phyloP scores from a whole-genome alignment of 1,284 basidiomycete species.

The Moesziomyces sp. region DNA sequence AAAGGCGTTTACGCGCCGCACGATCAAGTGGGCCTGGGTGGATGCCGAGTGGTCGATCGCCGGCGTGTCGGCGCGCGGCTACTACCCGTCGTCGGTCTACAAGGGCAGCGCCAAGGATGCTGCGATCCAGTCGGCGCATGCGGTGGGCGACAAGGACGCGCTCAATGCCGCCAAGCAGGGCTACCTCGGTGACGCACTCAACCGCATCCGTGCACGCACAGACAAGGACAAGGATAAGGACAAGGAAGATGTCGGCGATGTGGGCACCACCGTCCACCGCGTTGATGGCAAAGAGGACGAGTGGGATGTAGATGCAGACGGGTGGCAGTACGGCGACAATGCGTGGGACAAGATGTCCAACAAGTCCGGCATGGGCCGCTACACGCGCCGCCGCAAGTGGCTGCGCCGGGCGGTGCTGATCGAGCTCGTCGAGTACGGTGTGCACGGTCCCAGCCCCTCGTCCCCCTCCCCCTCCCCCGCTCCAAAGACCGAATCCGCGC shows the following conservation, averaged over 20 bases:
- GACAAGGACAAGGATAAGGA: neutral
- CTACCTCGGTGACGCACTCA: conserved; percentile 44
- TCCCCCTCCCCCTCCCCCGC: neutral
- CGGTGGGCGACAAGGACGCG: conserved; percentile 33
- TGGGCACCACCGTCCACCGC: conserved; percentile 23
- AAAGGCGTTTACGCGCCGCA: conserved; percentile 57
- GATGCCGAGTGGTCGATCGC: conserved; percentile 69
- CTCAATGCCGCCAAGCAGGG: conserved; percentile 37
- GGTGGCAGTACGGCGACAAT: conserved; percentile 95
- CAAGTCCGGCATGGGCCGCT: conserved; percentile 83
- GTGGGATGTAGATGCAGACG: conserved; percentile 79
- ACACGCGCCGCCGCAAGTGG: conserved; percentile 69
- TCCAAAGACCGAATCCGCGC: conserved; percentile 2
- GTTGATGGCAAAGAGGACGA: conserved; percentile 11
- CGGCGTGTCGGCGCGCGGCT: conserved; percentile 44
- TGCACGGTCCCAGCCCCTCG: conserved; percentile 25
- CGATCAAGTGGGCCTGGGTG: conserved; percentile 69
- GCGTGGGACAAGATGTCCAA: conserved; percentile 86
- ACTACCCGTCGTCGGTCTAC: conserved; percentile 28
- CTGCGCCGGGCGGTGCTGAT: conserved; percentile 68
- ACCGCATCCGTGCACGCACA: conserved; percentile 30
- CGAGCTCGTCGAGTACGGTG: conserved; percentile 61
- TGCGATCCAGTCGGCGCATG: conserved; percentile 27
- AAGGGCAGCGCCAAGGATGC: conserved; percentile 41
- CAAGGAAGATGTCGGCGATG: conserved; percentile 22